Conservation (phyloP, 768 basidiomycete species). For the Cubamyces sp. region DNA sequence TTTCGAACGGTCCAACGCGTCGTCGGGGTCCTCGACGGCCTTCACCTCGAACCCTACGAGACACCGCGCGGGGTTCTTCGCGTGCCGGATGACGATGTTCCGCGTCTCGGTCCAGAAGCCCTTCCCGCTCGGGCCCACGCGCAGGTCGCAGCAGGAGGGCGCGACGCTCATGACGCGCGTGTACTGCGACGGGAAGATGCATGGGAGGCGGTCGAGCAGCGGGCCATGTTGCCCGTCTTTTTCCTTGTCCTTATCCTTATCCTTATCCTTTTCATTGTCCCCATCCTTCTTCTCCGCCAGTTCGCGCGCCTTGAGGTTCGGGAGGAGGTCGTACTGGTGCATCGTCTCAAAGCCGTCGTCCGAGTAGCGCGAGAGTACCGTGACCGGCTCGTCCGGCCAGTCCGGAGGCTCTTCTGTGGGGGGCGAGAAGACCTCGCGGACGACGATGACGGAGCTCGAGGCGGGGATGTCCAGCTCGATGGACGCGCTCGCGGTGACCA, state of each 20-base stretch:
- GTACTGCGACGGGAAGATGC: conserved; percentile 31
- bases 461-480: conserved; percentile 31
- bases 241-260: not conserved
- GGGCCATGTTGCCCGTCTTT: no score
- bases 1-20: conserved; percentile 6
- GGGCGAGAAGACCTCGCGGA: conserved; percentile 20
- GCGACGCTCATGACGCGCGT: conserved; percentile 32
- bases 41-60: conserved; percentile 38
- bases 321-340: conserved; percentile 37
- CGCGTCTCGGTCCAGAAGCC: conserved; percentile 43
- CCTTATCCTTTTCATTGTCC: not conserved
- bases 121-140: conserved; percentile 36
- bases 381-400: conserved; percentile 39
- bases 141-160: conserved; percentile 36
- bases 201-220: conserved; percentile 27
- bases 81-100: conserved; percentile 35
- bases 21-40: conserved; percentile 11
- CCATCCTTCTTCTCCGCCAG: not conserved
- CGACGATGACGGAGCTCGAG: conserved; percentile 34
- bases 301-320: conserved; percentile 23
- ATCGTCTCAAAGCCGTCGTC: conserved; percentile 33
- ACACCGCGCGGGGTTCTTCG: conserved; percentile 36
- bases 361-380: conserved; percentile 34
- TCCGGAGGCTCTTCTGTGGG: conserved; percentile 28
- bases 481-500: conserved; percentile 15